Conservation (phyloP, 768 basidiomycete species). For the Auriculariales sp. region DNA sequence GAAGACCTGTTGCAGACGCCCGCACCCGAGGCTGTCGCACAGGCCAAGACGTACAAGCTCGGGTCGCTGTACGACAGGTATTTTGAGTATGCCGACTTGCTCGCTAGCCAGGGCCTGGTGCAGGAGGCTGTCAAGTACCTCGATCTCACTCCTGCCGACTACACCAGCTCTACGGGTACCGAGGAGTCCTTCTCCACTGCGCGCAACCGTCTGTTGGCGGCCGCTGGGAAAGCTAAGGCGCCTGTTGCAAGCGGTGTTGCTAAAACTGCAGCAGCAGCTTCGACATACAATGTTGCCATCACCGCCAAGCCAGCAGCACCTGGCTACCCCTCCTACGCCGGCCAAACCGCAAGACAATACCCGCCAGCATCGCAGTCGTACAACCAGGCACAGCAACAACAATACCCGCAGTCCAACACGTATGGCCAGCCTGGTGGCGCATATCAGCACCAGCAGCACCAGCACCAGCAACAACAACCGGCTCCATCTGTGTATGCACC, state of each 20-base stretch:
- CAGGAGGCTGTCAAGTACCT: conserved; percentile 71
- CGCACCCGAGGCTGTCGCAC: conserved; percentile 25
- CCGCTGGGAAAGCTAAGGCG: conserved; percentile 15
- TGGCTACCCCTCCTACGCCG: conserved; percentile 12
- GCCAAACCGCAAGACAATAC: conserved; percentile 8
- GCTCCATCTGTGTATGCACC: conserved; percentile 15
- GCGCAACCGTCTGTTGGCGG: conserved; percentile 30
- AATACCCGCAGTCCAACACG: conserved; percentile 1
- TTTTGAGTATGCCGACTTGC: conserved; percentile 87
- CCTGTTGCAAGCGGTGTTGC: conserved; percentile 4
- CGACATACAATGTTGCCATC: conserved; percentile 25
- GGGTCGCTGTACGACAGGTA: conserved; percentile 82
- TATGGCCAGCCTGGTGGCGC: conserved; percentile 6
- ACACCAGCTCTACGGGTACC: conserved; percentile 41
- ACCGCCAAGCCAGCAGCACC: conserved; percentile 15
- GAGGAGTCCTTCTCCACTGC: conserved; percentile 26
- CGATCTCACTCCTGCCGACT: conserved; percentile 63
- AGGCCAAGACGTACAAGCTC: conserved; percentile 61
- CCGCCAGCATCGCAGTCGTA: conserved; percentile 1
- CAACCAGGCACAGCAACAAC: background rate
- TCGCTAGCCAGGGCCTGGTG: conserved; percentile 81
- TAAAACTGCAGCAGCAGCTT: background rate
- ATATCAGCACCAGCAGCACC: conserved; percentile 5
- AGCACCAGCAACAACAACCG: conserved; percentile 8
- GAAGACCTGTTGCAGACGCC: conserved; percentile 38